Base-by-base conservation (phyloP, 768 basidiomycete genomes). In the Leccinum uliginosum region DNA sequence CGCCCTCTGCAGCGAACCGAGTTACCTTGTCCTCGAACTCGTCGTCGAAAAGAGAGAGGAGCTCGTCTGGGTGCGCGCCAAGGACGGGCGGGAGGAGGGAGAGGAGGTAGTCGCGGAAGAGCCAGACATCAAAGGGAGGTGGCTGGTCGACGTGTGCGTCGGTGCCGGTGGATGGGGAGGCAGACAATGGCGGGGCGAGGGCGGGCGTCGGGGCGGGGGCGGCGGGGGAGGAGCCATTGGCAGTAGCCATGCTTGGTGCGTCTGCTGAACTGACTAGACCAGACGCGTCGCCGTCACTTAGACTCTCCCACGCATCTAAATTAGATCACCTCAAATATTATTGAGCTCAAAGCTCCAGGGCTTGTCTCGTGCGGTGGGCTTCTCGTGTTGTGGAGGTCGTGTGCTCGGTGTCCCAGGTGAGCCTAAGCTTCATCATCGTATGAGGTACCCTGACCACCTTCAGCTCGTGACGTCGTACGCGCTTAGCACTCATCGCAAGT, bases 21-120 rank as follows among this genome's bases (percentile, higher is more conserved):
- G 80, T 69, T 21, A 92, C 86, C 62, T 83, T 84, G 60, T 89
- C 90, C 55, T 86, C 80, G 59, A 91, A 94, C 24, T 82, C 80
- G 52, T 83, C 82, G 64, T 91, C 86, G 61, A 93, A 85, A 34
- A 89, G 67, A 0, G 81, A 74, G 35, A 86, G 78, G 2, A 94
- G 75, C 54, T 93, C 91, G 40, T 78, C 75, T 1, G 77, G 76
- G 11, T 74, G 66, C 3, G 90, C 86, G n/a, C 84, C 91, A n/a
- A 95, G 79, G 2, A 93, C 80, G 11, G 91, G 87, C 2, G 93
- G 92, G 2, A 95, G 75, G 23, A 95, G 77, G 1, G 83, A 76
- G 43, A 81, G 74, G 29, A 94, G 76, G 73, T 93, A 94, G 9
- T 78, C 74, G 57, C 80, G 83, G 68, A 94, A 91, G 55, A 86